Percentiles rank a stretch among this genome's conserved stretches.
Conservation (phyloP, 176 grass and related monocot genomes). For the Chrysopogon serrulatus region DNA sequence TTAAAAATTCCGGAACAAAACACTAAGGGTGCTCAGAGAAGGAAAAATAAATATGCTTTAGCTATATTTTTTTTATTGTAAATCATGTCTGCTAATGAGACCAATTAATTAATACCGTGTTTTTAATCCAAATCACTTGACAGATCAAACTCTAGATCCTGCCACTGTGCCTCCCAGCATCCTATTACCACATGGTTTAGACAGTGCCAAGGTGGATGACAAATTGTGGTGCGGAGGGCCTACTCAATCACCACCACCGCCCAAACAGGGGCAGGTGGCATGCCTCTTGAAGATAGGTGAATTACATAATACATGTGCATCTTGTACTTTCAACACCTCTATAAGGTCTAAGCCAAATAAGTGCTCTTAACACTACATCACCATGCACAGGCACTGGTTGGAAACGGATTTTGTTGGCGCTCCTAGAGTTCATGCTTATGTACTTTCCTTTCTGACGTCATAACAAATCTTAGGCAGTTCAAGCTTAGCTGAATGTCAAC, state of each 20-base stretch:
- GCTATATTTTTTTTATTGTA: background rate
- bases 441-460: background rate
- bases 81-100: background rate
- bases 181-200: background rate
- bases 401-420: background rate
- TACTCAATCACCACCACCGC: background rate
- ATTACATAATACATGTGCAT: background rate
- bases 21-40: background rate
- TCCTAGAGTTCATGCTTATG: background rate
- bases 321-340: background rate
- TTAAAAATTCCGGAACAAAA: background rate
- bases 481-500: constrained; percentile 24
- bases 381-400: background rate
- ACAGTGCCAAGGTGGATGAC: background rate
- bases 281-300: background rate
- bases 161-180: background rate
- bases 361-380: background rate
- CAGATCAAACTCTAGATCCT: background rate
- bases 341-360: background rate
- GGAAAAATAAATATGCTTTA: background rate
- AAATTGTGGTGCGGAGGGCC: background rate
- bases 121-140: background rate
- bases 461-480: constrained; percentile 7
- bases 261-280: background rate
- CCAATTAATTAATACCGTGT: background rate